Conservation (phyloP, 495 filamentous ascomycete genomes). For the Astrothelium subdiscretum region DNA sequence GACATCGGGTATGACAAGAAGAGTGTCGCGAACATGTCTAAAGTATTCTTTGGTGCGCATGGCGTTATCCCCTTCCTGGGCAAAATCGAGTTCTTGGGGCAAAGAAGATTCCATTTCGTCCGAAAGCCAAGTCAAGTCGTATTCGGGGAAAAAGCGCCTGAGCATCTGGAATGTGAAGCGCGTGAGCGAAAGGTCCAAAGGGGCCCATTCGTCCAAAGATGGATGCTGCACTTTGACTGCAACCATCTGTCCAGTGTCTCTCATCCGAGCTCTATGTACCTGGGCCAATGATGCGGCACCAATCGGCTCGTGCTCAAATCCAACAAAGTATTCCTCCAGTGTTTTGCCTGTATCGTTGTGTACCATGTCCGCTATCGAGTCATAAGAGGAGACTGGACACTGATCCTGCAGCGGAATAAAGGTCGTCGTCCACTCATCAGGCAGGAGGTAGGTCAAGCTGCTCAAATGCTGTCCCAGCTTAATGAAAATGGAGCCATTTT, state of each 20-base stretch:
- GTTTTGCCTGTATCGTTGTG: slow-evolving; percentile 64
- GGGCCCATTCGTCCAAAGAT: slow-evolving; percentile 78
- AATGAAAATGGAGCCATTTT: slow-evolving; percentile 95
- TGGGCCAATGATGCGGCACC: slow-evolving; percentile 92
- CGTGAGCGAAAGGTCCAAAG: slow-evolving; percentile 77
- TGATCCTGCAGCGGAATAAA: slow-evolving; percentile 95
- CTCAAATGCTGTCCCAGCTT: slow-evolving; percentile 95
- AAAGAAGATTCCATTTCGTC: slow-evolving; percentile 85
- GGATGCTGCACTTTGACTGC: slow-evolving; percentile 98
- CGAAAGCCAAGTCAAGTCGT: slow-evolving; percentile 92
- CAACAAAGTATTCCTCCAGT: slow-evolving; percentile 72
- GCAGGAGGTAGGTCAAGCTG: slow-evolving; percentile 92
- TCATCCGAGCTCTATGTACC: slow-evolving; percentile 82
- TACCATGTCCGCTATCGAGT: slow-evolving; percentile 82
- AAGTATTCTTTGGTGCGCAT: slow-evolving; percentile 69
- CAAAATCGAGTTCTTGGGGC: slow-evolving; percentile 85
- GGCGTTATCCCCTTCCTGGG: slow-evolving; percentile 79
- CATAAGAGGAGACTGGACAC: slow-evolving; percentile 85
- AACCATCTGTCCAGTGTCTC: slow-evolving; percentile 76
- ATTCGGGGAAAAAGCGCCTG: slow-evolving; percentile 91
- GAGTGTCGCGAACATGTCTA: slow-evolving; percentile 49
- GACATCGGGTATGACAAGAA: slow-evolving; percentile 81
- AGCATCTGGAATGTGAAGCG: slow-evolving; percentile 79
- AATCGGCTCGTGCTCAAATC: slow-evolving; percentile 68
- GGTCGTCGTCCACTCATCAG: slow-evolving; percentile 86